Evolutionary conservation across 169 alveolate species (phyloP).

Genomic region (Plasmodium cynomolgi): DNA sequence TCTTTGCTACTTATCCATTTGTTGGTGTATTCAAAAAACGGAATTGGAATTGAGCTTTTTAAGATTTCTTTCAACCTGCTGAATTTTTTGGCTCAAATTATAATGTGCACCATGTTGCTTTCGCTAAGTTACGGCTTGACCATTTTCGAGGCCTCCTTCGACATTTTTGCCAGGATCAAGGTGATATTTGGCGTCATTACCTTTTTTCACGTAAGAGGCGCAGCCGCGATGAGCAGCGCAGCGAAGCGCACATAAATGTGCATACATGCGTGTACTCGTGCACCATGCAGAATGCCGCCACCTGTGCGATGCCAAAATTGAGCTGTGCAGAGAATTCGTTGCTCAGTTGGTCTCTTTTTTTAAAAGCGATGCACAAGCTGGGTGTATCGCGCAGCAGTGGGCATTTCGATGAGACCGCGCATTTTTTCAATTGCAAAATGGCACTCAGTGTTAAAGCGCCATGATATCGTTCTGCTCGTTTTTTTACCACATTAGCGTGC

Average conservation of each 20-base stretch:
- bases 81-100: conserved; percentile 58
- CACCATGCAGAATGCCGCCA: background rate
- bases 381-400: background rate
- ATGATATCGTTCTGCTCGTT: background rate
- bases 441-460: background rate
- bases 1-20: conserved; percentile 50
- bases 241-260: background rate
- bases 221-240: background rate
- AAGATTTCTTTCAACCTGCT: conserved; percentile 51
- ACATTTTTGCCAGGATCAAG: conserved; percentile 22
- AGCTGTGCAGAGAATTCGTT: background rate
- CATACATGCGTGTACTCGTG: background rate
- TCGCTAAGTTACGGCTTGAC: conserved; percentile 63
- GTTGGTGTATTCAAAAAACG: conserved; percentile 57
- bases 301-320: background rate
- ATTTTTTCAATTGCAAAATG: background rate
- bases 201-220: conserved; percentile 60
- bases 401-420: background rate
- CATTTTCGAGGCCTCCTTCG: conserved; percentile 36
- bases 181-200: conserved; percentile 43
- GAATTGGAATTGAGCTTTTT: conserved; percentile 63
- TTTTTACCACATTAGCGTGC: background rate
- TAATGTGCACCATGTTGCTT: conserved; percentile 73
- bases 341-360: background rate
- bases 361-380: background rate